Conservation (phyloP, 306 rosid genomes). For the Sicyos baderoa region DNA sequence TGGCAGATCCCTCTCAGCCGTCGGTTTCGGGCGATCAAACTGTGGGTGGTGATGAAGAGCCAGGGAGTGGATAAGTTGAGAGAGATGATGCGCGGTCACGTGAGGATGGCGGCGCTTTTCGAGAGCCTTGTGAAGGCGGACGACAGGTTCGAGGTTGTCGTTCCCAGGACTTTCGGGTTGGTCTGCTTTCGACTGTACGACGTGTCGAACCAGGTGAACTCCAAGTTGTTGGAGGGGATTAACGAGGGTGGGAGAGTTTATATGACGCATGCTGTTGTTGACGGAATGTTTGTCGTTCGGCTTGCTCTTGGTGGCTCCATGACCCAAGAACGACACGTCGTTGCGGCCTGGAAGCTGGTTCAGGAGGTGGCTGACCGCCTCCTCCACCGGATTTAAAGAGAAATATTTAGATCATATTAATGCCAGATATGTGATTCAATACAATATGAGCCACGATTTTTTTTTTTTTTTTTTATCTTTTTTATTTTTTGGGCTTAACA, state of each 20-base stretch:
- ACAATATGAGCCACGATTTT: no score
- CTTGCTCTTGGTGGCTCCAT: slow-evolving; percentile 37
- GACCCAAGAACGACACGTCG: slow-evolving; percentile 39
- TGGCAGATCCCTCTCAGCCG: slow-evolving; percentile 27
- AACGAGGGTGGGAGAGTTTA: slow-evolving; percentile 28
- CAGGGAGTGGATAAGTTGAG: slow-evolving; percentile 22
- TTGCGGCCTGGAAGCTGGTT: slow-evolving; percentile 38
- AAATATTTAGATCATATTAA: no score
- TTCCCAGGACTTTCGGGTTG: slow-evolving; percentile 21
- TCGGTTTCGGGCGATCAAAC: slow-evolving; percentile 18
- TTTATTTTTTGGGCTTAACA: no score
- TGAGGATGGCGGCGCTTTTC: background rate
- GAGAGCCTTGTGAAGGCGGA: slow-evolving; percentile 24
- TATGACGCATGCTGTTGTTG: slow-evolving; percentile 30
- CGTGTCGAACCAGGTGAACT: background rate
- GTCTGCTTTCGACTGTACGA: slow-evolving; percentile 27
- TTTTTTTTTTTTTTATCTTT: no score
- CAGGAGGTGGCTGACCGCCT: slow-evolving; percentile 28
- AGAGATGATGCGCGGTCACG: background rate
- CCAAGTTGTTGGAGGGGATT: slow-evolving; percentile 29
- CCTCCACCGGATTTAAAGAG: background rate
- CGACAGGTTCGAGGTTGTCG: slow-evolving; percentile 26
- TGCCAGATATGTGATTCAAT: no score
- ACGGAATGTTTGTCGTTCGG: slow-evolving; percentile 22
- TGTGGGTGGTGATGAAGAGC: slow-evolving; percentile 30